Evolutionary conservation across 2,329 filamentous ascomycete species (phyloP), one percentile per base, ranked within the genome.

Genomic region (Fusarium tupiense): DNA sequence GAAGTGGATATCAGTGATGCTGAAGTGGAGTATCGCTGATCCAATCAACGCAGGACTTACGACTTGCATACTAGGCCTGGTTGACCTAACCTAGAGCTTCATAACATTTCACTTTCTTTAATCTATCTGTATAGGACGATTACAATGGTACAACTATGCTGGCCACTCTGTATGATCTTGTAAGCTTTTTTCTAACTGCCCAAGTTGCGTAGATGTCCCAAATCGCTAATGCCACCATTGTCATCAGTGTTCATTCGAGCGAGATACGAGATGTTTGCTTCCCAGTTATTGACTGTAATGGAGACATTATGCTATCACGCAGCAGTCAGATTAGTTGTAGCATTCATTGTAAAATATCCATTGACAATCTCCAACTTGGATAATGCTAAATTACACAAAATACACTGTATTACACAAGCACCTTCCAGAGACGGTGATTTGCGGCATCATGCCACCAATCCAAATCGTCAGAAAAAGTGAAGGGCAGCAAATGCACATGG

Each of bases 131-230:
- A 9, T 2, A 37, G 35, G 49, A 19, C 17, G 6, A 29, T 29
- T 3, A 6, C 1, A 3, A 53, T 19, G 0, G 5, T 26, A 6
- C 0, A 20, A 24, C 0, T 3, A 6, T 16, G 4, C 33, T 17
- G 13, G 3, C 14, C 12, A 38, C 14, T 13, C 2, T 3, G 2
- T 17, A 2, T 5, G 6, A 20, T 22, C 5, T 26, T 22, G 0
- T 1, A 37, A 0, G 3, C 0, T 37, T 37, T 37, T 37, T 9
- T 17, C 8, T 37, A 37, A 19, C 35, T 19, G 35, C 3, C 9
- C 8, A 9, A 19, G 16, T 9, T 37, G 0, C 3, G 3, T 17
- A 19, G 0, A n/a, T 19, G 29, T 14, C 16, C 16, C 2, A 19
- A 33, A 24, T 24, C 7, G 8, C 29, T 33, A 3, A 2, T 19